These are phyloP conservation scores for Dictyostelium capitatum DNA, from an alignment of 78 protist species.

Conservation along the genomic window DNA sequence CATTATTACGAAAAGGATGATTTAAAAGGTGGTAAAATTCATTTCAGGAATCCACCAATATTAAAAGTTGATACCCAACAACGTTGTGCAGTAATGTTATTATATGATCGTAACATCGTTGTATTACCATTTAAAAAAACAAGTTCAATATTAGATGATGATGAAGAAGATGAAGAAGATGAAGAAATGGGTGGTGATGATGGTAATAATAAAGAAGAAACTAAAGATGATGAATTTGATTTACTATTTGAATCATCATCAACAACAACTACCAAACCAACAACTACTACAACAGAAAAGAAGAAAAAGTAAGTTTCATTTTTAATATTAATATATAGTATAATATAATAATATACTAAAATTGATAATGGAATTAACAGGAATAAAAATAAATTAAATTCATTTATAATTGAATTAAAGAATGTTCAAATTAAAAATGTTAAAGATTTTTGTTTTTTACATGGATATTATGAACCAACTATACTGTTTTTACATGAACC, in stretches of 20 bases:
- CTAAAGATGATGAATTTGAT: conserved; percentile 12
- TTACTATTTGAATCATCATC: background rate
- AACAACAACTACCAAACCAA: background rate
- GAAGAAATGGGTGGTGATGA: background rate
- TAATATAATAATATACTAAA: too few species aligned
- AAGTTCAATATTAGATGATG: conserved; percentile 26
- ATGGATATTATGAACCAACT: conserved; percentile 88
- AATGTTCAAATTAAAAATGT: conserved; percentile 51
- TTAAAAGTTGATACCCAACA: conserved; percentile 62
- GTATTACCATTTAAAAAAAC: conserved; percentile 72
- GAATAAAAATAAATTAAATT: background rate
- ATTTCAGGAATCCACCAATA: conserved; percentile 62
- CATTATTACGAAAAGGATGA: conserved; percentile 70
- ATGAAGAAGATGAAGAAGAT: background rate
- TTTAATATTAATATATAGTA: background rate
- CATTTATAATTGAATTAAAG: conserved; percentile 32
- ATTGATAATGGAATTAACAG: too few species aligned
- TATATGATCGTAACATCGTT: conserved; percentile 59
- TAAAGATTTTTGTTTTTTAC: conserved; percentile 80
- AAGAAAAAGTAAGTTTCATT: background rate
- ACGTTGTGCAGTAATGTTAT: conserved; percentile 80
- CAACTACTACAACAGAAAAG: background rate
- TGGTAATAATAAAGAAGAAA: background rate
- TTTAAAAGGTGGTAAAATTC: conserved; percentile 31
- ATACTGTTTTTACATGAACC: conserved; percentile 80